Evolutionary conservation across 345 rosid genomes (phyloP), one percentile per base, ranked within the genome.

Genomic region (Citrus sp.): DNA sequence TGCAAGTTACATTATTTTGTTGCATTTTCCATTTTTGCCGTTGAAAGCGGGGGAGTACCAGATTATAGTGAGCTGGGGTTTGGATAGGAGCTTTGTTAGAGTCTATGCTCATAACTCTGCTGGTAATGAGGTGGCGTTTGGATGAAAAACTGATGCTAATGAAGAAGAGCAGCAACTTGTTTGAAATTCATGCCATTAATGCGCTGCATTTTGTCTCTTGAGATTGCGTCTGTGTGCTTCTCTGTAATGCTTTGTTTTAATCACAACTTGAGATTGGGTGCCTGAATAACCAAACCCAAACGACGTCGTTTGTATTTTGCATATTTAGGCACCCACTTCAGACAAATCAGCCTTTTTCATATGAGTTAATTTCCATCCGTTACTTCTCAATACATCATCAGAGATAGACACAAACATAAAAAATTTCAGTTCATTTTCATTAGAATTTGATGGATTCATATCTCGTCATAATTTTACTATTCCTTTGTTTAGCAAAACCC

Each of bases 181-280:
- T 84, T 79, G 78, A 69, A 38, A 82, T 86, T 72, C 81, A 80
- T 9, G 84, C 80, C 25, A 80, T 86, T 72, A 82, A 72, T 72
- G 87, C 81, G 22, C 85, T 75, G 35, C 84, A 86, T 67, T 4
- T 30, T 79, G 82, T 7, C 85, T 4, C 54, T 86, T 25, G 87
- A 84, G 25, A 82, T 82, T 77, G 85, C 82, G 0, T 82, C 85
- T 10, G 9, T 51, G 40, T 86, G 88, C 63, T 83, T 83, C 79
- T 81, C 83, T 49, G 51, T 42, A 42, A 10, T 10, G 16, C 51
- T 42, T 42, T 42, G 51, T 42, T 42, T 12, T 42, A 3, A 42
- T 12, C 51, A 12, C 51, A 12, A 42, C 51, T 12, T 42, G 16
- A 42, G 16, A 42, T 42, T 12, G 51, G 51, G 49, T 40, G 49